Base-by-base conservation (phyloP, 2,329 filamentous ascomycete genomes). In the Phoma sp. region DNA sequence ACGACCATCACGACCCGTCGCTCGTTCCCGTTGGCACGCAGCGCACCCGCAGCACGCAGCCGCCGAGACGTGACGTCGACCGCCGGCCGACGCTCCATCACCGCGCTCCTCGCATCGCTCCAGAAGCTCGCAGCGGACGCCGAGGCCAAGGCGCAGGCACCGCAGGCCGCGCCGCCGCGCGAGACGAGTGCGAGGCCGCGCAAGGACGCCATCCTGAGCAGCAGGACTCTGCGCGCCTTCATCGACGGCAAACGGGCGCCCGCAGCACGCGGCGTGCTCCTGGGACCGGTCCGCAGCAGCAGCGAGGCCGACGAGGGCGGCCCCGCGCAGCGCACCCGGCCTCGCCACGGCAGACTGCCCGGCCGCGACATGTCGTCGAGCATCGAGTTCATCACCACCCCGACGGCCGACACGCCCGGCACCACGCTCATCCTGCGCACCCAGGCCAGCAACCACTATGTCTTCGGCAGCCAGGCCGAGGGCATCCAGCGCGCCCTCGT, bases 381-480 rank as follows among this genome's bases (percentile, higher is more conserved):
- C 66, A 81, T 93, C 51, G 88, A 96, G 73, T 78, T 98, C 65
- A 74, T 93, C 57, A 89, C 88, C 15, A 90, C 89, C 54, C 93
- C 93, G 12, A 95, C 93, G 62, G 89, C 88, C 54, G 95, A 99
- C 76, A 96, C 92, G 17, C 85, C 88, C 1, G 93, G 93, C 47
- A 91, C 91, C 2, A 84, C 85, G 42, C 74, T 98, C 26, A 72
- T 92, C 30, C 80, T 99, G 6, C 87, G 93, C 71, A 93, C 92
- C 68, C 39, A 62, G 14, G 53, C 21, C 28, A 90, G 93, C 65
- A 84, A 87, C 66, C 88, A 89, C 65, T 99, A 99, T 74, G 64
- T 97, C 14, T 89, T 99, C 68, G 95, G 95, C 17, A 88, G 89
- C 66, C 74, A 93, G 14, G 79, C 87, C 9, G 95, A 99, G 75